phyloP scores from a whole-genome alignment of 495 filamentous ascomycete species.

The Hypoxylon fuscum region DNA sequence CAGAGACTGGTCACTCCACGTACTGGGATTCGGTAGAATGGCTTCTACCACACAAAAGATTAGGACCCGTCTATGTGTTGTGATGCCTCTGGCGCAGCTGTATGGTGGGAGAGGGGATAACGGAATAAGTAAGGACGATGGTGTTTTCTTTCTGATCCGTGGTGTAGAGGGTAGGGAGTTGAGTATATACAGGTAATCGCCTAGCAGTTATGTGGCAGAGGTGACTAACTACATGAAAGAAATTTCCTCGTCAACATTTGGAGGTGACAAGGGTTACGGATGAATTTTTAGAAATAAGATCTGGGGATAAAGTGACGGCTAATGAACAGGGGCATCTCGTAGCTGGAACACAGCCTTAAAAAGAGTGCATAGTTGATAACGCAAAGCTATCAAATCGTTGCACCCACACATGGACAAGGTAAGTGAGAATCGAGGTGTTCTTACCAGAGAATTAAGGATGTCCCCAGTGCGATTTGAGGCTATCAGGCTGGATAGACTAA shows the following conservation, averaged over 20 bases:
- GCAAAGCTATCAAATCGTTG: conserved; percentile 1
- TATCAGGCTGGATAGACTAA: conserved; percentile 10
- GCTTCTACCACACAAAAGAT: conserved; percentile 17
- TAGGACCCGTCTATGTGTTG: conserved; percentile 24
- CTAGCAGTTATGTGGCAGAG: no score
- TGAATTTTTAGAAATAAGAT: conserved; percentile 23
- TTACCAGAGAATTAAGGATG: conserved; percentile 19
- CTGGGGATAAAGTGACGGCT: conserved; percentile 32
- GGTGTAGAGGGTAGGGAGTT: conserved; percentile 15
- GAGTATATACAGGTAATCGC: conserved; percentile 13
- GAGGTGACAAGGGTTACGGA: conserved; percentile 16
- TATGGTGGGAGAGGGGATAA: not conserved
- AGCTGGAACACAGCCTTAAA: conserved; percentile 2
- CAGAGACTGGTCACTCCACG: conserved; percentile 14
- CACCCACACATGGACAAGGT: not conserved
- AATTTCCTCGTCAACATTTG: conserved; percentile 25
- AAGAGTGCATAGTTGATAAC: conserved; percentile 1
- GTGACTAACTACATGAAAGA: no score
- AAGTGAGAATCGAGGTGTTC: conserved; percentile 8
- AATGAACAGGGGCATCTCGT: conserved; percentile 23
- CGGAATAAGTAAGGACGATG: no score
- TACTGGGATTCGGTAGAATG: conserved; percentile 35
- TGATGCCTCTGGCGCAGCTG: conserved; percentile 5
- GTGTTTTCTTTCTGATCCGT: conserved; percentile 3
- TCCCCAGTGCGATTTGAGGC: conserved; percentile 4